Conservation (phyloP, 805 yeast species). For the Brettanomyces bruxellensis region DNA sequence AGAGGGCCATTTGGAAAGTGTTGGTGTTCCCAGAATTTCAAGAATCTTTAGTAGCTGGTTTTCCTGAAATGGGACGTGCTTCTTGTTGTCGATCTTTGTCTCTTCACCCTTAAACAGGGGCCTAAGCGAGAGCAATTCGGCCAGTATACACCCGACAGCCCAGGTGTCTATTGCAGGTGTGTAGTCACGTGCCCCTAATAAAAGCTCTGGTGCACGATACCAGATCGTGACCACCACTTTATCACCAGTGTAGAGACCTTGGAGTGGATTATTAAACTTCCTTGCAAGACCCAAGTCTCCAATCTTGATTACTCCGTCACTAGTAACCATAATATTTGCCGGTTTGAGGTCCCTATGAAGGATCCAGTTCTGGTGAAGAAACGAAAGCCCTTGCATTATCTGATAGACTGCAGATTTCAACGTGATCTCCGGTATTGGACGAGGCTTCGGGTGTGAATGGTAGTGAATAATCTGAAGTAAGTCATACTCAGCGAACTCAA, state of each 20-base stretch:
- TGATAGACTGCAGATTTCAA: constrained; percentile 88
- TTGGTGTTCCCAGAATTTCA: constrained; percentile 91
- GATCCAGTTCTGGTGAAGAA: constrained; percentile 92
- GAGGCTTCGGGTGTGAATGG: constrained; percentile 83
- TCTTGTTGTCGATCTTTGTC: constrained; percentile 89
- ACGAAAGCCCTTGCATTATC: constrained; percentile 83
- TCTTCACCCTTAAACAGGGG: constrained; percentile 98
- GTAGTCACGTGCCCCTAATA: constrained; percentile 87
- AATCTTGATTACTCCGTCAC: constrained; percentile 83
- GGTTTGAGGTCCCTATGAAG: constrained; percentile 94
- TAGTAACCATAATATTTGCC: constrained; percentile 93
- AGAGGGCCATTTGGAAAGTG: constrained; percentile 67
- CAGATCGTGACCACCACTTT: constrained; percentile 95
- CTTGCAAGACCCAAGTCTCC: constrained; percentile 94
- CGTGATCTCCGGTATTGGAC: constrained; percentile 68
- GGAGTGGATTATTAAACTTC: constrained; percentile 77
- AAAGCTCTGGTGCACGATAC: constrained; percentile 90
- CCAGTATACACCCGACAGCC: constrained; percentile 95
- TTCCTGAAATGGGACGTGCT: constrained; percentile 87
- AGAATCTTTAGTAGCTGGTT: constrained; percentile 86
- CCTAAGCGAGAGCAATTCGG: constrained; percentile 77
- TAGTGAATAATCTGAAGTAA: constrained; percentile 86
- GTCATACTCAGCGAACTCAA: constrained; percentile 96
- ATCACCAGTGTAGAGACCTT: constrained; percentile 82
- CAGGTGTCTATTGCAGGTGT: constrained; percentile 89